phyloP scores from a whole-genome alignment of 768 basidiomycete genomes.

The Solioccasus polychromus region DNA sequence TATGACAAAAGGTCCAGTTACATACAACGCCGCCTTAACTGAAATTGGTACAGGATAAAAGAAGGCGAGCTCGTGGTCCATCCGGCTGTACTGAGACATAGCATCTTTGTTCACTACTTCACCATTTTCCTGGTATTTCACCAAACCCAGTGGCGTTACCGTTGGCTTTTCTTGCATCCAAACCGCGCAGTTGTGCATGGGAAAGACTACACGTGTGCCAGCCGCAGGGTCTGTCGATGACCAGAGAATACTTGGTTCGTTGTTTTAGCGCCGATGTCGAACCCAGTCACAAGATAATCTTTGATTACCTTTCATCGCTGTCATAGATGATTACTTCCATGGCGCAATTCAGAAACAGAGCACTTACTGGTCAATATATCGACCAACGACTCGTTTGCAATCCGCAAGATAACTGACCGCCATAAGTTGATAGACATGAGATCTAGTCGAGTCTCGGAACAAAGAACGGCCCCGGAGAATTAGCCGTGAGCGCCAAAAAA shows the following conservation, averaged over 20 bases:
- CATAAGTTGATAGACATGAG: constrained; percentile 63
- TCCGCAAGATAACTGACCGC: constrained; percentile 40
- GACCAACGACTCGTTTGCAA: constrained; percentile 37
- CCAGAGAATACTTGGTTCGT: constrained; percentile 21
- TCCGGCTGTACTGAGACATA: not conserved
- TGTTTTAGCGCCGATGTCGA: constrained; percentile 33
- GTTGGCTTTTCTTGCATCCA: constrained; percentile 8
- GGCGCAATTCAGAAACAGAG: not conserved
- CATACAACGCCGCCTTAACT: not conserved
- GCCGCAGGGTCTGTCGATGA: constrained; percentile 36
- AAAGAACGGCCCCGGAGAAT: constrained; percentile 41
- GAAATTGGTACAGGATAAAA: constrained; percentile 12
- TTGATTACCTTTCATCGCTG: constrained; percentile 56
- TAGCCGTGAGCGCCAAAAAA: constrained; percentile 55
- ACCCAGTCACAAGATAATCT: constrained; percentile 38
- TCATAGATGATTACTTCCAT: not conserved
- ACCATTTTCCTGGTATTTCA: not conserved
- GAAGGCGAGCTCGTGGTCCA: constrained; percentile 4
- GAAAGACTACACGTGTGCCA: constrained; percentile 46
- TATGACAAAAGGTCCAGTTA: not conserved
- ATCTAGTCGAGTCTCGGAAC: constrained; percentile 66
- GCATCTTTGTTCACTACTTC: too few species aligned
- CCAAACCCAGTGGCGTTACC: constrained; percentile 6
- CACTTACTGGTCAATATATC: constrained; percentile 54
- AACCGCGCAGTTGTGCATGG: constrained; percentile 19